phyloP scores from a whole-genome alignment of 2,329 filamentous ascomycete genomes.

The Neonectria faginata region DNA sequence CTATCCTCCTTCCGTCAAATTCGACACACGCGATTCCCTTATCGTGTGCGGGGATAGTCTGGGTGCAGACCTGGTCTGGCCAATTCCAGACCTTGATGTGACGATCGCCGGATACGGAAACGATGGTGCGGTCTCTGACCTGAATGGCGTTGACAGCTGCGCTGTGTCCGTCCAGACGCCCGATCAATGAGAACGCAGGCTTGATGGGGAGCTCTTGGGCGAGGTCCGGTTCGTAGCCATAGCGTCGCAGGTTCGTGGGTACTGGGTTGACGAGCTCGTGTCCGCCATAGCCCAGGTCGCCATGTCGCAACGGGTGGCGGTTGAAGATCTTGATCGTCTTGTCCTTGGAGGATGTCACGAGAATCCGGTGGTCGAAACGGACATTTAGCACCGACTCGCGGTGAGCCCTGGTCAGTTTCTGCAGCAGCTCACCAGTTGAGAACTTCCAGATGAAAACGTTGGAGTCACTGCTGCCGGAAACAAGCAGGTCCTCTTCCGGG shows the following conservation, averaged over 20 bases:
- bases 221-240: conserved; percentile 64
- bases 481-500: conserved; percentile 89
- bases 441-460: conserved; percentile 93
- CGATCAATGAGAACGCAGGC: conserved; percentile 80
- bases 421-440: conserved; percentile 86
- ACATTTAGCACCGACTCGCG: conserved; percentile 93
- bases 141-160: conserved; percentile 98
- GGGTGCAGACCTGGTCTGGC: conserved; percentile 78
- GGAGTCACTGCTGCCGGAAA: conserved; percentile 93
- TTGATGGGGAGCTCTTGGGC: conserved; percentile 61
- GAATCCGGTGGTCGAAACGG: conserved; percentile 87
- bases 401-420: conserved; percentile 82
- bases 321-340: conserved; percentile 98
- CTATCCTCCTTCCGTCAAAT: conserved; percentile 91
- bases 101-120: conserved; percentile 94
- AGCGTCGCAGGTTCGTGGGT: conserved; percentile 63
- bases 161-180: conserved; percentile 82
- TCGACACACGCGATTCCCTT: conserved; percentile 99
- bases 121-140: conserved; percentile 85
- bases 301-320: conserved; percentile 72
- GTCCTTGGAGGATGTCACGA: conserved; percentile 98
- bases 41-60: conserved; percentile 85
- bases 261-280: conserved; percentile 62
- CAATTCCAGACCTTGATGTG: conserved; percentile 96
- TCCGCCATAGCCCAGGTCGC: conserved; percentile 67